These are phyloP conservation scores for Colletotrichum sp. DNA, from an alignment of 2,329 filamentous ascomycete genomes.

Conservation along the genomic window DNA sequence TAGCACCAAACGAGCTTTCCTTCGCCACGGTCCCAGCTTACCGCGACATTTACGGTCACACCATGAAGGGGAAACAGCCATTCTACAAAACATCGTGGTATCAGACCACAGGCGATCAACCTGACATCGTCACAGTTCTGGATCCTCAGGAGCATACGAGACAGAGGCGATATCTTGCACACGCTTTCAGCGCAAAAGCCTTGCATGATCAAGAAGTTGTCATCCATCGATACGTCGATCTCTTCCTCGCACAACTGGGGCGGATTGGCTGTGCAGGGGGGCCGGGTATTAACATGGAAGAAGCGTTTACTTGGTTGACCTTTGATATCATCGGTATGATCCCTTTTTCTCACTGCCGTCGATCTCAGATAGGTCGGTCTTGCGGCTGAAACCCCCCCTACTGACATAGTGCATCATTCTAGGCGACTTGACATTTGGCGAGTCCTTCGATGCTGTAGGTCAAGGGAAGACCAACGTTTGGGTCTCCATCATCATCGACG, in stretches of 20 bases:
- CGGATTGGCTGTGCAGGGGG: background rate
- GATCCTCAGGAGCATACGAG: background rate
- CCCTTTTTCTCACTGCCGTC: rapidly evolving
- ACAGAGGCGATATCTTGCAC: background rate
- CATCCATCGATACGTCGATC: background rate
- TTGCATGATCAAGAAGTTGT: background rate
- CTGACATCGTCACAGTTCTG: background rate
- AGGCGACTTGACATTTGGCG: background rate
- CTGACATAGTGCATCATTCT: background rate
- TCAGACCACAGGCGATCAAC: background rate
- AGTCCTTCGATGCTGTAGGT: background rate
- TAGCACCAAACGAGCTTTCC: background rate
- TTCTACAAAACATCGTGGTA: background rate
- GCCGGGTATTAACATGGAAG: background rate
- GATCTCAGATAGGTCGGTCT: rapidly evolving
- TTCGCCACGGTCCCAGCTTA: background rate
- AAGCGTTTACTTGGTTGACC: background rate
- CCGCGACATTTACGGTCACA: background rate
- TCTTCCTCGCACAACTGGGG: background rate
- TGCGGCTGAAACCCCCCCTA: background rate
- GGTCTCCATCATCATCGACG: background rate
- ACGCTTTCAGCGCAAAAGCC: background rate
- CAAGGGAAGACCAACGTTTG: background rate
- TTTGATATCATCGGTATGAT: background rate
- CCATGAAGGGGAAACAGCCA: background rate